Base-by-base conservation (phyloP, 495 filamentous ascomycete genomes). In the Pseudevernia furfuracea region DNA sequence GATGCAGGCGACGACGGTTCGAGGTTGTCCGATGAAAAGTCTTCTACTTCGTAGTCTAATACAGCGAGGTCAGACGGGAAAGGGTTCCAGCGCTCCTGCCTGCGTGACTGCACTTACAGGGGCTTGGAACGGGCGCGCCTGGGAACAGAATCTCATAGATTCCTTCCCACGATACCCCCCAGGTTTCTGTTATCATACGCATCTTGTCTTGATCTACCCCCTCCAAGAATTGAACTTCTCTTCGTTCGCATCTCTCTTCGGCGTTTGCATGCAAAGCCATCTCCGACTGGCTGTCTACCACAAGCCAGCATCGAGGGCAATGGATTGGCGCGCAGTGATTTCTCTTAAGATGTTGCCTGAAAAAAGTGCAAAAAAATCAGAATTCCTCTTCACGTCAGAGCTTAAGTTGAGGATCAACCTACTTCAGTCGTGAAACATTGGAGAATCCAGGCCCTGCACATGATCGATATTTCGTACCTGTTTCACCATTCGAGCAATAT, bases 111-210 rank as follows among this genome's bases (percentile, higher is more conserved):
- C 10, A 48, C 46, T 48, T 49, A 62, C 60, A 62, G 41, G 60
- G 60, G 23, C 43, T 48, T 19, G 60, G 44, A 21, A 62, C 36
- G 21, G 25, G 60, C 17, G 60, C 60, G 28, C 60, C 60, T 36
- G 60, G 60, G 15, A 62, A 62, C 4, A 62, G 44, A 10, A 62
- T 62, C 43, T 62, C 60, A 30, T 48, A 62, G 12, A 62, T 49
- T 17, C 25, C 34, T 34, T 53, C 60, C 60, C 60, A 62, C 21
- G 41, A 49, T 9, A 28, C 44, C 11, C 60, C 60, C 25, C 41
- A 44, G 44, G 44, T 62, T 1, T 36, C 34, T 21, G 32, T 62
- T 28, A 62, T 62, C 41, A 62, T 8, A 37, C 23, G 34, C 44
- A 62, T 62, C 23, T 62, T 62, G 23, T 43, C 34, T 15, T 49